Conservation (phyloP, 257 asterid species). For the Solanum ahanhuiri region DNA sequence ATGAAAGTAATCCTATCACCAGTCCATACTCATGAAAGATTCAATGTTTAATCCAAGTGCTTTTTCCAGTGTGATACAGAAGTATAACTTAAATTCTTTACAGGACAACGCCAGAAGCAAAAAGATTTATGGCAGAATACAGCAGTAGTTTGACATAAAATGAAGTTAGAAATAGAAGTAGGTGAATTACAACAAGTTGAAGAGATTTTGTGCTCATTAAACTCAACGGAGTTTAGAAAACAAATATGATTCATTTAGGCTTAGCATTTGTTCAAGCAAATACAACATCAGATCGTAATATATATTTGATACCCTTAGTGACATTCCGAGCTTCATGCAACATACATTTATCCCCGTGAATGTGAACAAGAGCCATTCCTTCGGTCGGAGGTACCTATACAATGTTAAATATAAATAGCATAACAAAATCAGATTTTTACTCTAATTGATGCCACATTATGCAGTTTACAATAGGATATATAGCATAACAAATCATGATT, state of each 20-base stretch:
- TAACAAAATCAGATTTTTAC: background rate
- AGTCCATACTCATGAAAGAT: background rate
- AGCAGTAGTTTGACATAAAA: background rate
- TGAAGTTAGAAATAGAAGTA: background rate
- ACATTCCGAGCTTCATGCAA: slow-evolving; percentile 84
- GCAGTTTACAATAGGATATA: background rate
- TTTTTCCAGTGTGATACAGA: background rate
- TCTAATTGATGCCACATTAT: background rate
- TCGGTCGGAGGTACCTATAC: slow-evolving; percentile 69
- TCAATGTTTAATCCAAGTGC: background rate
- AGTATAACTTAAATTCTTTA: background rate
- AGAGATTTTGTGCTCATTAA: background rate
- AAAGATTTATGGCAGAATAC: background rate
- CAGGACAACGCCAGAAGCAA: background rate
- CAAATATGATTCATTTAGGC: background rate
- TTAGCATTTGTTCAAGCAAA: slow-evolving; percentile 31
- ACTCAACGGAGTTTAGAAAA: background rate
- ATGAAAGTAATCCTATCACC: background rate
- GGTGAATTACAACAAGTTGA: background rate
- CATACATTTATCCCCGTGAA: slow-evolving; percentile 92
- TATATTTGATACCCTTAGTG: slow-evolving; percentile 69
- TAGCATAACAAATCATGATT: background rate
- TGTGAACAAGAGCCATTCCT: slow-evolving; percentile 90
- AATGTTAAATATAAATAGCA: background rate
- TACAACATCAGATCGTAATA: slow-evolving; percentile 74